phyloP scores from a whole-genome alignment of 163 green algal genomes.

The Scenedesmus sp. region DNA sequence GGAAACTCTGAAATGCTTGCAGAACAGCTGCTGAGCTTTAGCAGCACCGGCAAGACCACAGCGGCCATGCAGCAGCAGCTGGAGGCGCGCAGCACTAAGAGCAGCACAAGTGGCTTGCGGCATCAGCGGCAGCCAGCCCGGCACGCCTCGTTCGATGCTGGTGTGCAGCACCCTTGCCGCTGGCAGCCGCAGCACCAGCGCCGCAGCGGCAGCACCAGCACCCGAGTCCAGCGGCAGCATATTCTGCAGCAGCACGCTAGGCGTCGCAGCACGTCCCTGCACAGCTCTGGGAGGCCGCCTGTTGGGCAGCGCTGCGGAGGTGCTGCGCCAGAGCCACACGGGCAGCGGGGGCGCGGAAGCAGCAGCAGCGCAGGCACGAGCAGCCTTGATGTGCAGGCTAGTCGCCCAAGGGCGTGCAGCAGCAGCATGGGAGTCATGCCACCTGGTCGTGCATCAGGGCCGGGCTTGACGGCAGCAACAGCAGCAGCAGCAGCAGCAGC shows the following conservation, averaged over 20 bases:
- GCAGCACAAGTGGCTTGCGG: not conserved
- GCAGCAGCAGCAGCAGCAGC: conserved; percentile 11
- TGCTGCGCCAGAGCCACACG: too few species aligned
- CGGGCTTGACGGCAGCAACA: not conserved
- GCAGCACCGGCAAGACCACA: not conserved
- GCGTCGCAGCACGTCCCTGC: too few species aligned
- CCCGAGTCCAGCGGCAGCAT: too few species aligned
- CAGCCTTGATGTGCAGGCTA: not conserved
- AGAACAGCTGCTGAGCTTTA: not conserved
- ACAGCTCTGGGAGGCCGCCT: too few species aligned
- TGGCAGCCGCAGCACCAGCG: too few species aligned
- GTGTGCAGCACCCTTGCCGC: not conserved
- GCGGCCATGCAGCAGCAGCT: not conserved
- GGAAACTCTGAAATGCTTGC: not conserved
- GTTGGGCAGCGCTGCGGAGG: too few species aligned
- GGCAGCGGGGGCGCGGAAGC: not conserved
- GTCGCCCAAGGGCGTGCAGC: too few species aligned
- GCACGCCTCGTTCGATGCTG: not conserved
- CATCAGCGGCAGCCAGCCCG: not conserved
- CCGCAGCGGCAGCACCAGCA: too few species aligned
- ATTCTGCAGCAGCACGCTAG: too few species aligned
- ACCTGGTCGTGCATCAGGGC: not conserved
- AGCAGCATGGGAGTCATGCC: not conserved
- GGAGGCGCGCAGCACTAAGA: not conserved
- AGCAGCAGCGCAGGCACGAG: not conserved